Base-by-base conservation (phyloP, 2,329 filamentous ascomycete species). In the Fusarium ramigenum region DNA sequence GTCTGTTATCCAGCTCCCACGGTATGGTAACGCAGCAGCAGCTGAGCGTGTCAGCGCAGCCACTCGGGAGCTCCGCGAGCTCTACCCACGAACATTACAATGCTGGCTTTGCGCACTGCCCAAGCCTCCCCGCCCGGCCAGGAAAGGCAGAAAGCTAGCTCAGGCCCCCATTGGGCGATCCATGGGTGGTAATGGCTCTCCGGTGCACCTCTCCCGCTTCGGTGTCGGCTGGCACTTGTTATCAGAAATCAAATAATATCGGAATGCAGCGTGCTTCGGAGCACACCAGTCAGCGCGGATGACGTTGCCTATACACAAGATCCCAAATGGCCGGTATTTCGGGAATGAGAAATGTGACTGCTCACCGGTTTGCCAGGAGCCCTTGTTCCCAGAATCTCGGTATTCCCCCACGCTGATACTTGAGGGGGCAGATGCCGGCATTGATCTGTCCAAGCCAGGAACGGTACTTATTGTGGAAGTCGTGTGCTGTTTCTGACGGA, bases 301-400 rank as follows among this genome's bases (percentile, higher is more conserved):
- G 69, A 60, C 53, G 54, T 63, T 73, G 44, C 28, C 47, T 36
- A 40, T 49, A 58, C 37, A 43, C 39, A 49, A 44, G 49, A 52
- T 63, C 72, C 72, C 65, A 74, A 73, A 60, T 63, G 54, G 69
- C 60, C 59, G 72, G 72, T 70, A 74, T 50, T 34, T 59, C 54
- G 36, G 65, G 54, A 65, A 57, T 68, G 44, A 56, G 50, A 73
- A 40, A 73, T 73, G 65, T 67, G 72, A 75, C 72, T 70, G 65
- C 72, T 74, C 72, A 75, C 72, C 72, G 72, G 72, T 75, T 72
- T 72, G 39, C 56, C 42, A 74, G 60, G 56, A 69, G 63, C 71
- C 71, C 71, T 74, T 74, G 71, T 66, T 74, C 56, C 71, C 68
- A 69, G 43, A 69, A 62, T 47, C 28, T 60, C 39, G 71, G 71